Evolutionary conservation across 2,329 filamentous ascomycete genomes (phyloP).

Genomic region (Tolypocladium album): DNA sequence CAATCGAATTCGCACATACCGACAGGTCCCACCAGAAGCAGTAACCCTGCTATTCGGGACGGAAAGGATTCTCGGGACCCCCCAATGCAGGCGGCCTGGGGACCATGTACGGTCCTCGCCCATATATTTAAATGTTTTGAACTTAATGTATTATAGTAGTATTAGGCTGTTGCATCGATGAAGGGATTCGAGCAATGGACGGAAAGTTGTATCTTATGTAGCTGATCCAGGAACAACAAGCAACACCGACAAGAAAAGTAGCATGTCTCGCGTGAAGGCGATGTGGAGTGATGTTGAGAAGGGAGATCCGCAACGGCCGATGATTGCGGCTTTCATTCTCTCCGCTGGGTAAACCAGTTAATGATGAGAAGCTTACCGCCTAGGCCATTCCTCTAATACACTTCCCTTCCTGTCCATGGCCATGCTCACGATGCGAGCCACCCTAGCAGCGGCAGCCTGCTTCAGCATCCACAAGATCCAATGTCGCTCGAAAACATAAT

Average conservation of each 20-base stretch:
- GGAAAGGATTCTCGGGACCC: neutral
- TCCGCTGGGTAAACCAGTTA: too few relatives aligned
- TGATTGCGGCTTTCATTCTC: too few relatives aligned
- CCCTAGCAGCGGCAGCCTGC: too few relatives aligned
- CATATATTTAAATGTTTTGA: conserved; percentile 5
- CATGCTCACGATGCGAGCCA: too few relatives aligned
- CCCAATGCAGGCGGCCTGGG: neutral
- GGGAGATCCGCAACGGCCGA: too few relatives aligned
- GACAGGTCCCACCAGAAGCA: neutral
- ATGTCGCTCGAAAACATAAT: too few relatives aligned
- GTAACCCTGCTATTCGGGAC: neutral
- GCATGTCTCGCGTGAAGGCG: neutral
- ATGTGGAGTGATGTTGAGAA: neutral
- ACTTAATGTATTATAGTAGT: conserved; percentile 17
- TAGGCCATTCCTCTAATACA: too few relatives aligned
- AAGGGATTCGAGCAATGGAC: neutral
- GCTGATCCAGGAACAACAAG: neutral
- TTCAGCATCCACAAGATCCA: too few relatives aligned
- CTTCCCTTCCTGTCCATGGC: too few relatives aligned
- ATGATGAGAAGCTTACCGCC: too few relatives aligned
- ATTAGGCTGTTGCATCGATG: conserved; percentile 5
- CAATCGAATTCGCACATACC: neutral
- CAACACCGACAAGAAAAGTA: neutral
- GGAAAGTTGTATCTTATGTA: neutral
- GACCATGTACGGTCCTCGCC: neutral